phyloP scores from a whole-genome alignment of 2,329 filamentous ascomycete species.

The Hymenoscyphus fraxineus region DNA sequence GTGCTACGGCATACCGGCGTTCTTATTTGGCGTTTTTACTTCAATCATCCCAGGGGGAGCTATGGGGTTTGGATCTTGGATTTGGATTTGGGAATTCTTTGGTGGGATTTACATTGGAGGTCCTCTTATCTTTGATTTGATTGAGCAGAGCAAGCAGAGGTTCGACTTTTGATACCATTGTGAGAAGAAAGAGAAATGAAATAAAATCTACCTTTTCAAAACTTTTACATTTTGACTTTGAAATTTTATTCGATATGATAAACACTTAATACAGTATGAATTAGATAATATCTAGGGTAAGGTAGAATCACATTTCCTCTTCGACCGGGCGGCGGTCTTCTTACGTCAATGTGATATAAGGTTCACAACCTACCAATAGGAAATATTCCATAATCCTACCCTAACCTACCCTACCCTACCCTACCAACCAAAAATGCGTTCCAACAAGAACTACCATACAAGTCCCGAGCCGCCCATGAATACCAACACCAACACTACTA shows the following conservation, averaged over 20 bases:
- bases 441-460: too few species aligned
- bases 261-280: too few species aligned
- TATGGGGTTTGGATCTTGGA: background rate
- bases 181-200: background rate
- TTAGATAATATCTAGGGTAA: too few species aligned
- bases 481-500: too few species aligned
- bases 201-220: background rate
- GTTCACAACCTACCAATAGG: too few species aligned
- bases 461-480: too few species aligned
- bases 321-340: too few species aligned
- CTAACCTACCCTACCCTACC: too few species aligned
- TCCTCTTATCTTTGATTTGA: background rate
- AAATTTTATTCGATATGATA: background rate
- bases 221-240: background rate
- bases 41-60: background rate
- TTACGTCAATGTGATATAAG: too few species aligned
- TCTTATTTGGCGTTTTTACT: background rate
- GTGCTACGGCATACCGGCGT: conserved; percentile 2
- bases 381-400: too few species aligned
- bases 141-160: background rate
- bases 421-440: too few species aligned
- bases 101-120: background rate
- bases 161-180: conserved; percentile 2
- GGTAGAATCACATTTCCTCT: too few species aligned
- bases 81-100: background rate